Evolutionary conservation across 495 filamentous ascomycete species (phyloP), one percentile per base, ranked within the genome.

Genomic region (Penicillium dipodomyicola): DNA sequence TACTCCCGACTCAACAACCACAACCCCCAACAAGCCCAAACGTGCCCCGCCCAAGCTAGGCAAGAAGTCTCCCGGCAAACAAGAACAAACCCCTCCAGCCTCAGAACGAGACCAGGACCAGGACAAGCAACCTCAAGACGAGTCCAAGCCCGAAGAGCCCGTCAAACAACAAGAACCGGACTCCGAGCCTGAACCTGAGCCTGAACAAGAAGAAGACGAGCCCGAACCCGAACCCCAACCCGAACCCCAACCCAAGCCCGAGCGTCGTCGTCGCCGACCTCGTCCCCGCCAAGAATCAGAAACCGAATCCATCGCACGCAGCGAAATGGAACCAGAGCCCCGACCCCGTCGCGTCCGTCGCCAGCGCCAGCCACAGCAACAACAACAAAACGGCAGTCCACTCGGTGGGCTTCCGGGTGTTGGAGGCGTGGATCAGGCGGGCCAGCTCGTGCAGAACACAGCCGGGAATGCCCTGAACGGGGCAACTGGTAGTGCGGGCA

Each of bases 391-490:
- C 19, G 77, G 73, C 22, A 79, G 81, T 12, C 71, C 73, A 0
- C 71, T 81, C 22, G 80, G 78, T 5, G 73, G 76, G 0, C 80
- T 88, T 14, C 79, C 79, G 4, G 76, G 78, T 0, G 78, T 88
- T 5, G 83, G 83, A 42, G 81, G 81, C 25, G 80, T 86, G 27
- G 77, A 81, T 57, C 81, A 84, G 49, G 74, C 75, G 12, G 75
- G 75, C 35, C 79, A 81, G 56, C 78, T 81, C 29, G 84, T 88
- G 22, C 77, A 81, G 49, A 81, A 88, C 67, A 89, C 87, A 15
- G 84, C 84, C 19, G 84, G 83, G 20, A 81, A 82, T 53, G 77
- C 81, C 32, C 75, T 86, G 43, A 79, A 79, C 58, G 77, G 82
- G 14, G 80, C 80, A 25, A 82, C 83, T 7, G 75, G 77, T 32